A percentile compares a stretch with the other conserved stretches of the same genome.
Evolutionary conservation across 2,329 filamentous ascomycete genomes (phyloP).

Genomic region (Zymoseptoria brevis): DNA sequence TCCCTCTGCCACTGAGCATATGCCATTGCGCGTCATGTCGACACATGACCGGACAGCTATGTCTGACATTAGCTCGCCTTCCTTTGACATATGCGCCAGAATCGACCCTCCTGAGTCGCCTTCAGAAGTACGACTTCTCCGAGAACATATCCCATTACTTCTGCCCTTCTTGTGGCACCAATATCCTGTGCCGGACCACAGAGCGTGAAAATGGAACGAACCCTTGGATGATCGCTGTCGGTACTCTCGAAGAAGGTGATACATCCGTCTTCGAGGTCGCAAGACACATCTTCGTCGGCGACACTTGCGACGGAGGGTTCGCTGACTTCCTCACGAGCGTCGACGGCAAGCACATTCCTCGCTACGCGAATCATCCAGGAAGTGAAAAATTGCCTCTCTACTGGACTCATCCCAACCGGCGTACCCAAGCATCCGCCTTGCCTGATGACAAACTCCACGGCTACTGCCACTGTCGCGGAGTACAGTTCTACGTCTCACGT

Average conservation of each 20-base stretch:
- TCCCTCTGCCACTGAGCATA: constrained; percentile 34
- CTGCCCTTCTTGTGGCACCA: constrained; percentile 44
- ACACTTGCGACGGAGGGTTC: constrained; percentile 31
- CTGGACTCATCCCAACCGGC: constrained; percentile 15
- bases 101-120: constrained; percentile 22
- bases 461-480: constrained; percentile 47
- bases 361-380: constrained; percentile 16
- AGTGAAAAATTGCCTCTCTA: constrained; percentile 14
- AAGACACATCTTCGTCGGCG: constrained; percentile 26
- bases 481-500: constrained; percentile 52
- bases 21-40: constrained; percentile 48
- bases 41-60: constrained; percentile 40
- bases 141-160: constrained; percentile 38
- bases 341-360: constrained; percentile 18
- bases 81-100: constrained; percentile 26
- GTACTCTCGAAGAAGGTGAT: constrained; percentile 25
- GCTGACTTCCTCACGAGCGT: constrained; percentile 25
- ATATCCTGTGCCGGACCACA: constrained; percentile 20
- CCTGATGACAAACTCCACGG: constrained; percentile 31
- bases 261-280: constrained; percentile 18
- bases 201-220: constrained; percentile 10
- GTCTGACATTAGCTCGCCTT: constrained; percentile 35
- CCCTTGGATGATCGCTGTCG: constrained; percentile 22
- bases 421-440: background rate
- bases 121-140: constrained; percentile 41